A percentile compares a stretch with the other conserved stretches of the same genome.
These are phyloP conservation scores for Aureobasidium uvarum DNA, from an alignment of 2,329 filamentous ascomycete genomes.

Conservation along the genomic window DNA sequence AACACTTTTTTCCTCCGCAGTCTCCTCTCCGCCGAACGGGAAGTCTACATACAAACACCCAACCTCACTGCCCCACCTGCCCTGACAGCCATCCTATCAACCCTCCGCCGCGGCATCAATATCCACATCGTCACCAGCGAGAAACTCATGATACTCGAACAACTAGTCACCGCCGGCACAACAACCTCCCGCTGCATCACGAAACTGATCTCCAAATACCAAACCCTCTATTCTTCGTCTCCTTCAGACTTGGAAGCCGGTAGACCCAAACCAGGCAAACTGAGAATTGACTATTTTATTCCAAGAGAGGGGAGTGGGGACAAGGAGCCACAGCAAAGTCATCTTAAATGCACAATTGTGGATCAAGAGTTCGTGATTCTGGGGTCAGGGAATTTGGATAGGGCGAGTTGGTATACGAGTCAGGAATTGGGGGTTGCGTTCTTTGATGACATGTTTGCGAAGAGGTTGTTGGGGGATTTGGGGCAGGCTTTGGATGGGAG, in stretches of 20 bases:
- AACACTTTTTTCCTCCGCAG: constrained; percentile 61
- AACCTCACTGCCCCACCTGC: constrained; percentile 71
- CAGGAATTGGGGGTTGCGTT: constrained; percentile 73
- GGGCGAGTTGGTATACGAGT: constrained; percentile 82
- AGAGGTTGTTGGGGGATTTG: constrained; percentile 28
- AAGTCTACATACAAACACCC: constrained; percentile 71
- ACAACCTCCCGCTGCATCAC: constrained; percentile 66
- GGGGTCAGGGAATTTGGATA: constrained; percentile 80
- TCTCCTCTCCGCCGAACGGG: constrained; percentile 56
- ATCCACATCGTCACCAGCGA: constrained; percentile 49
- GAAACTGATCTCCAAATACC: constrained; percentile 58
- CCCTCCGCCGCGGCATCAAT: constrained; percentile 64
- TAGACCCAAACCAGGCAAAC: constrained; percentile 44
- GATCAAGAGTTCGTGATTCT: constrained; percentile 67
- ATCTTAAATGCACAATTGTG: constrained; percentile 74
- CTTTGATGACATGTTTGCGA: constrained; percentile 45
- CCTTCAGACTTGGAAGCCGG: constrained; percentile 47
- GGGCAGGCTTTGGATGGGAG: constrained; percentile 30
- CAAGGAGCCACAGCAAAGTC: constrained; percentile 64
- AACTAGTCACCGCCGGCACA: constrained; percentile 74
- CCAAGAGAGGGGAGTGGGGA: constrained; percentile 24
- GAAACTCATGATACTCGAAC: constrained; percentile 60
- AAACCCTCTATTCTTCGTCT: constrained; percentile 34
- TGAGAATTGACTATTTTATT: constrained; percentile 61
- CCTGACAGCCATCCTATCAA: constrained; percentile 59